Percentiles rank a stretch among this genome's conserved stretches.
Conservation (phyloP, 768 basidiomycete genomes). For the Mycena leptocephala region DNA sequence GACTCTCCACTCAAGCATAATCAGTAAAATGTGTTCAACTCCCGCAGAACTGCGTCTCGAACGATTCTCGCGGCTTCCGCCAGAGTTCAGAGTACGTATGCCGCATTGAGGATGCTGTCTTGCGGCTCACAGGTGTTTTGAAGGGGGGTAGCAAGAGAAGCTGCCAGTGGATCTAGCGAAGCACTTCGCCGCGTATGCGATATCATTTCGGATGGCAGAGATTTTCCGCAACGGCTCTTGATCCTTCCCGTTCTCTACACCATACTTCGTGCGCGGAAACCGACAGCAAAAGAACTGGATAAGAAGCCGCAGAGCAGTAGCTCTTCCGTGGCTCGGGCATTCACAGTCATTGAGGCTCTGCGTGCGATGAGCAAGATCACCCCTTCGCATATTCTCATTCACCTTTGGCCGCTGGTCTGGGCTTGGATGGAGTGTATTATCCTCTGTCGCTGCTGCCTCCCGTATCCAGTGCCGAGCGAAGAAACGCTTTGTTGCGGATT, state of each 20-base stretch:
- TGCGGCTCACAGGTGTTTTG: neutral
- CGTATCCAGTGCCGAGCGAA: neutral
- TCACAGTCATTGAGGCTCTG: too few relatives aligned
- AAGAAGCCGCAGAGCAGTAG: too few relatives aligned
- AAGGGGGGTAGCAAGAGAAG: neutral
- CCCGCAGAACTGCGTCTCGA: too few relatives aligned
- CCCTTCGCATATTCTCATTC: too few relatives aligned
- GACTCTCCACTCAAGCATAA: too few relatives aligned
- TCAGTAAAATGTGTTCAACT: too few relatives aligned
- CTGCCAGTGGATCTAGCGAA: neutral
- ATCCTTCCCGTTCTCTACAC: neutral
- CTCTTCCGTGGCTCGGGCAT: too few relatives aligned
- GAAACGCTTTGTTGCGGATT: neutral
- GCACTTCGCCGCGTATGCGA: neutral
- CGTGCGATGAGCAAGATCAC: too few relatives aligned
- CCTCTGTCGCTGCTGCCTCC: neutral
- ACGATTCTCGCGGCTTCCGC: too few relatives aligned
- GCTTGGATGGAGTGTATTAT: too few relatives aligned
- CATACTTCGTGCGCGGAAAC: neutral
- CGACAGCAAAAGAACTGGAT: neutral
- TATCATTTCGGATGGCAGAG: neutral
- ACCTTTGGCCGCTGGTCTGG: too few relatives aligned
- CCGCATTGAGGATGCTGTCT: neutral
- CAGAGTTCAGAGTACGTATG: neutral
- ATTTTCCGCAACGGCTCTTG: neutral